Percentiles rank a stretch among this genome's conserved stretches.
These are phyloP conservation scores for Apostasia ramifera DNA, from an alignment of 106 monocot species.

Conservation along the genomic window DNA sequence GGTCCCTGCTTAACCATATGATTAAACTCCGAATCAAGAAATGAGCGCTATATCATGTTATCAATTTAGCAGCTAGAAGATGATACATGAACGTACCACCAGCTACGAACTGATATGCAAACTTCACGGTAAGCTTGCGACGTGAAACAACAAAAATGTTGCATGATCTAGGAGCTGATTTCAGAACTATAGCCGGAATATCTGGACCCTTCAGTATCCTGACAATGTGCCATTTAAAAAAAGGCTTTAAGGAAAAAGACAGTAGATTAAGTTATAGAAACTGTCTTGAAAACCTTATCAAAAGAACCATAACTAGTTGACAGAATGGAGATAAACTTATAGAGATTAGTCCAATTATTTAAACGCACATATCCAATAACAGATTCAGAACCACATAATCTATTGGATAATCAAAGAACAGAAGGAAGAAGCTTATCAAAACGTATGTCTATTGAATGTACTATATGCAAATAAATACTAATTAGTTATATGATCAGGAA, in stretches of 20 bases:
- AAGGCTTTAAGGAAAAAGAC: background rate
- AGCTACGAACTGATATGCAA: conserved; percentile 13
- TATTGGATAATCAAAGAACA: too few relatives aligned
- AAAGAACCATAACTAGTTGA: too few relatives aligned
- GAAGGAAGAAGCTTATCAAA: too few relatives aligned
- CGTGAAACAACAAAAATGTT: conserved; percentile 71
- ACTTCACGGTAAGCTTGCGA: conserved; percentile 30
- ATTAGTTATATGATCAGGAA: too few relatives aligned
- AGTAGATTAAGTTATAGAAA: too few relatives aligned
- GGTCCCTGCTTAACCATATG: conserved; percentile 14
- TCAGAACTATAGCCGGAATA: conserved; percentile 40
- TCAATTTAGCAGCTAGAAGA: background rate
- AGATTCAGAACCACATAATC: too few relatives aligned
- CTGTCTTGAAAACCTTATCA: too few relatives aligned
- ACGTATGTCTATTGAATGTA: too few relatives aligned
- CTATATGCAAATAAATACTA: too few relatives aligned
- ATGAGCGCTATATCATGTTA: background rate
- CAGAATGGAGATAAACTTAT: too few relatives aligned
- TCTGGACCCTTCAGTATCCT: conserved; percentile 48
- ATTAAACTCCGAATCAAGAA: background rate
- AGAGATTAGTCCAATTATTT: too few relatives aligned
- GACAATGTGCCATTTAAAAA: conserved; percentile 3
- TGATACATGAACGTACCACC: conserved; percentile 21
- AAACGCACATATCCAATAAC: too few relatives aligned
- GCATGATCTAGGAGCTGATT: conserved; percentile 43